Evolutionary conservation across 2,329 filamentous ascomycete species (phyloP), one percentile per base, ranked within the genome.

Genomic region (Aspergillus fructus): DNA sequence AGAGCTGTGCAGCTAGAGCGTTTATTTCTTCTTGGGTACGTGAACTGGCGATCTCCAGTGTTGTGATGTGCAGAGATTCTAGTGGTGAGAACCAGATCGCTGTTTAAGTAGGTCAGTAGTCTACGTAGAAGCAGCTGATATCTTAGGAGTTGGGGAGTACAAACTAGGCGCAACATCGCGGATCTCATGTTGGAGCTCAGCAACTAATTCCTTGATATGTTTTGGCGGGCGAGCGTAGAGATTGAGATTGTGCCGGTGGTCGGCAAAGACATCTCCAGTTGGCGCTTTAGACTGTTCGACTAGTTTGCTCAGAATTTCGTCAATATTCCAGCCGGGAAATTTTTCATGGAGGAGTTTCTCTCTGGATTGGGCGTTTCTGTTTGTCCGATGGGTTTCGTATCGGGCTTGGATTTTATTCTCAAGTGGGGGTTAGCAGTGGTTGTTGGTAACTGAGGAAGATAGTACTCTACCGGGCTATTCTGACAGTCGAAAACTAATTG

Each of bases 11-110:
- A 41, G 90, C 81, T 11, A 96, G 78, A 1, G 75, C 71, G 11
- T 81, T 80, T 47, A 96, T 90, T 68, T 93, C 87, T 0, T 80
- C 76, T 1, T 84, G 76, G 0, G 89, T 91, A 50, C 86, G 86
- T 23, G 88, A 92, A 72, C 94, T 91, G n/a, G 89, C 85, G 27
- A 96, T 79, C 72, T 97, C 93, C 2, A 97, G 81, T 0, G 86
- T 84, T 0, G 93, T 97, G 76, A 96, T 85, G 74, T 97, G 93
- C 69, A 96, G 87, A 59, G 84, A 83, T 53, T 88, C 79, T 9
- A 81, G 75, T 0, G 93, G 91, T 89, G 96, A 96, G 43, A 93
- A 80, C 93, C 93, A 97, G 24, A 96, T 76, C 62, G 82, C 90
- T 93, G 27, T 30, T 30, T 30, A 30, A 63, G 30, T 39, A 15